A percentile compares a stretch with the other conserved stretches of the same genome.
phyloP scores from a whole-genome alignment of 495 filamentous ascomycete species.

The Venustampulla echinocandica region DNA sequence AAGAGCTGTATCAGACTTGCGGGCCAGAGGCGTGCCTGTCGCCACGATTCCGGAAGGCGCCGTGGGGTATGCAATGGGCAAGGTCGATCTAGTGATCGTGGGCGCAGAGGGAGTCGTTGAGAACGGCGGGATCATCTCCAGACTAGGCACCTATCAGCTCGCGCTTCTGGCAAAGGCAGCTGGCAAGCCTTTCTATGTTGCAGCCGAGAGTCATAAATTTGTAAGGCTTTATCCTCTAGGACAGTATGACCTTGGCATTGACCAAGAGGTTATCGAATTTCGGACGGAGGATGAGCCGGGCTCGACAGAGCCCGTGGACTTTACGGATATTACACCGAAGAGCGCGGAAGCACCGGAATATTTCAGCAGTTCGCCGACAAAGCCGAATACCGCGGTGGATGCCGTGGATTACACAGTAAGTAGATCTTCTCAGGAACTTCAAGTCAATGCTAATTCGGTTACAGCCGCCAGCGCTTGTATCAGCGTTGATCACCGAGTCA shows the following conservation, averaged over 20 bases:
- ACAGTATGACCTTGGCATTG: conserved; percentile 68
- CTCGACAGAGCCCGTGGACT: conserved; percentile 26
- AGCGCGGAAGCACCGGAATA: conserved; percentile 16
- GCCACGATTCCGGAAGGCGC: conserved; percentile 75
- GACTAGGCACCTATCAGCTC: conserved; percentile 88
- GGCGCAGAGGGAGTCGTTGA: conserved; percentile 93
- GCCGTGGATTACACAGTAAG: conserved; percentile 77
- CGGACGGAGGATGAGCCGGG: conserved; percentile 39
- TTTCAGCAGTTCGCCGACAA: conserved; percentile 7
- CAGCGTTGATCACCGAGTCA: conserved; percentile 67
- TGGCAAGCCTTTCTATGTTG: conserved; percentile 79
- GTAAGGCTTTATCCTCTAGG: conserved; percentile 71
- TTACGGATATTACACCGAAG: conserved; percentile 21
- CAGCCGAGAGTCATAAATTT: conserved; percentile 93
- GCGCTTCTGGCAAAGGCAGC: conserved; percentile 70
- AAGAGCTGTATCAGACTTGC: conserved; percentile 55
- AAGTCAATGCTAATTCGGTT: conserved; percentile 11
- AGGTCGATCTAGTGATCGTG: conserved; percentile 72
- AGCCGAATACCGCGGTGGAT: conserved; percentile 27
- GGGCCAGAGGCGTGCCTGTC: conserved; percentile 68
- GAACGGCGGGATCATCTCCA: conserved; percentile 84
- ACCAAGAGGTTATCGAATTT: conserved; percentile 69
- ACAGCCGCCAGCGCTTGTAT: conserved; percentile 66
- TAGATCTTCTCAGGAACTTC: conserved; percentile 15
- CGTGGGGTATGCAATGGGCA: conserved; percentile 76